These are phyloP conservation scores for Solanum piurae DNA, from an alignment of 257 asterid species.

Conservation along the genomic window DNA sequence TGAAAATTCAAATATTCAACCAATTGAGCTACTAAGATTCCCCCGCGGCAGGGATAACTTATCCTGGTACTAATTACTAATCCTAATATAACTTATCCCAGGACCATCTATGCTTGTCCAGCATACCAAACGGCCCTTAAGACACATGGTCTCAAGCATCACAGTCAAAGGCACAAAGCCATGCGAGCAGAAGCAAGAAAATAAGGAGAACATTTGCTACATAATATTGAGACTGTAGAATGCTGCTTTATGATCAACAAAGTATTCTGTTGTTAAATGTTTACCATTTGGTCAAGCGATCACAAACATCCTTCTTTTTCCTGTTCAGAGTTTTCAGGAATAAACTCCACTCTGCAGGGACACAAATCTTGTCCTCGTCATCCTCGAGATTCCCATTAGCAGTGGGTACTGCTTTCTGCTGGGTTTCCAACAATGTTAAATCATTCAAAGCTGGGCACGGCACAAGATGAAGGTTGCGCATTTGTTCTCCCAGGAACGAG, in stretches of 20 bases:
- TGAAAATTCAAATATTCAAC: neutral
- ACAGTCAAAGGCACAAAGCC: neutral
- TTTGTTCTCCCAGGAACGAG: conserved; percentile 84
- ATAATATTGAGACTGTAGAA: neutral
- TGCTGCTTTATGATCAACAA: neutral
- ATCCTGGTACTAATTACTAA: neutral
- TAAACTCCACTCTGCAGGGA: conserved; percentile 43
- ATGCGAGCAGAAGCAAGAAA: neutral
- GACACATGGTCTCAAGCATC: neutral
- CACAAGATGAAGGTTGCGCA: conserved; percentile 64
- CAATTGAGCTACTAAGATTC: neutral
- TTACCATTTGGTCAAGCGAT: conserved; percentile 74
- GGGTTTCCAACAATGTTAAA: conserved; percentile 16
- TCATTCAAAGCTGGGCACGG: conserved; percentile 42
- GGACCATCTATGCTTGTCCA: neutral
- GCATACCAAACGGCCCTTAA: neutral
- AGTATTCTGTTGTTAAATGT: conserved; percentile 1
- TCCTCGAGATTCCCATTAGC: conserved; percentile 28
- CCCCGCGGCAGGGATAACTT: neutral
- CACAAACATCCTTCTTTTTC: conserved; percentile 44
- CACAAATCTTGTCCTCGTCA: conserved; percentile 19
- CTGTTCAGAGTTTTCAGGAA: conserved; percentile 51
- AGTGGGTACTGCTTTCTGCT: conserved; percentile 21
- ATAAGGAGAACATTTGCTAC: neutral
- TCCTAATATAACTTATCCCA: neutral